Percentiles rank a stretch among this genome's conserved stretches.
These are phyloP conservation scores for Colletotrichum liriopes DNA, from an alignment of 2,329 filamentous ascomycete genomes.

Conservation along the genomic window DNA sequence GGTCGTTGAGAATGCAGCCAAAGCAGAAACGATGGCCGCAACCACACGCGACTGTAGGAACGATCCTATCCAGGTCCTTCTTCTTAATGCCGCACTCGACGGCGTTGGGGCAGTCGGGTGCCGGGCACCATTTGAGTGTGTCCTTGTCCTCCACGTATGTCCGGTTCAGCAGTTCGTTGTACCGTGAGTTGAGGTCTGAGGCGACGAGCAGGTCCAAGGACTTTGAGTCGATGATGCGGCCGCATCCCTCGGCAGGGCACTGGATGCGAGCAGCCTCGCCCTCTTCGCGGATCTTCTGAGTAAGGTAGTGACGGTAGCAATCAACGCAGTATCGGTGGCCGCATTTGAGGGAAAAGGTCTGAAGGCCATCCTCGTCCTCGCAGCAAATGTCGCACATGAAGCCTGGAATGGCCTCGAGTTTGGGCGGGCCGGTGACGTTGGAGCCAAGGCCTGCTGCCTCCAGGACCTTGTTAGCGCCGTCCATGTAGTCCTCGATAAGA, in stretches of 20 bases:
- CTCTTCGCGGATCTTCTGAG: slow-evolving; percentile 94
- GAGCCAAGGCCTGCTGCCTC: slow-evolving; percentile 87
- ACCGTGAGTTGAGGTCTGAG: slow-evolving; percentile 72
- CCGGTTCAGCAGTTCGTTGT: slow-evolving; percentile 88
- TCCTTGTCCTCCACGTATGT: slow-evolving; percentile 99
- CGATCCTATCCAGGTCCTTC: slow-evolving; percentile 86
- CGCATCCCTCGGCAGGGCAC: slow-evolving; percentile 90
- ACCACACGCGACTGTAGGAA: slow-evolving; percentile 89
- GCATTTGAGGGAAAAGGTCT: slow-evolving; percentile 95
- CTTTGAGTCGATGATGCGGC: slow-evolving; percentile 90
- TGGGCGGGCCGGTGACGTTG: slow-evolving; percentile 73
- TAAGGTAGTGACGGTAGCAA: slow-evolving; percentile 93
- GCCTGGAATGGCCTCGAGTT: slow-evolving; percentile 78
- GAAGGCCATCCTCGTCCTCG: slow-evolving; percentile 83
- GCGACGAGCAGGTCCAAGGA: slow-evolving; percentile 85
- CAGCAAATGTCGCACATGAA: slow-evolving; percentile 98
- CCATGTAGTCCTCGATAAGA: slow-evolving; percentile 97
- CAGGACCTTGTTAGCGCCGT: slow-evolving; percentile 82
- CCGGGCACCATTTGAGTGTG: slow-evolving; percentile 96
- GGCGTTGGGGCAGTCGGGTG: slow-evolving; percentile 96
- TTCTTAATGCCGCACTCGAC: slow-evolving; percentile 91
- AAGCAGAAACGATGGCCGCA: slow-evolving; percentile 96
- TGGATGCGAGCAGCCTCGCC: slow-evolving; percentile 96
- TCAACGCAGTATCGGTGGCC: slow-evolving; percentile 93
- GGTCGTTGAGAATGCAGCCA: slow-evolving; percentile 89